Conservation (phyloP, 78 protist genomes). For the Polysphondylium violaceum region DNA sequence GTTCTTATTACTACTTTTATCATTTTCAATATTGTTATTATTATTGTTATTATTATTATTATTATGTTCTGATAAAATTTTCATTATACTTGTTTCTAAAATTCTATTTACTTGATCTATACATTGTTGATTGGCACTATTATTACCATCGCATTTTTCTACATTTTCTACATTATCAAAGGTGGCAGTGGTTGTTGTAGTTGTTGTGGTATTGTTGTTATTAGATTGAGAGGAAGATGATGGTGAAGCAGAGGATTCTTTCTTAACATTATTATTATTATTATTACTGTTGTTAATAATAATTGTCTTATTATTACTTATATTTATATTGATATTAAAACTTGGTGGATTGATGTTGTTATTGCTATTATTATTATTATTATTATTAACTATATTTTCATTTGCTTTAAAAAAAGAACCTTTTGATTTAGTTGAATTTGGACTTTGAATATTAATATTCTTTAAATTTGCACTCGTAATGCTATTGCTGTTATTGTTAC, state of each 20-base stretch:
- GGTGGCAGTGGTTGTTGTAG: neutral
- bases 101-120: no score
- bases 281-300: neutral
- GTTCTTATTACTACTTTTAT: constrained; percentile 1
- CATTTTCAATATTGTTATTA: neutral
- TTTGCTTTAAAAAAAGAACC: neutral
- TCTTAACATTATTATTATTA: neutral
- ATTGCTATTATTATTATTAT: no score
- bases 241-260: neutral
- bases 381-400: neutral
- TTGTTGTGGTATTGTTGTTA: neutral
- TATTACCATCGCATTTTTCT: neutral
- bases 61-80: neutral
- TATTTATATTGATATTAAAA: constrained; percentile 16
- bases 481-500: neutral
- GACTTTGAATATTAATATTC: neutral
- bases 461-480: neutral
- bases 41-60: neutral
- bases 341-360: neutral
- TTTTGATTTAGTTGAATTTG: constrained; percentile 8
- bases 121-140: no score
- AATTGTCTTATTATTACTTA: constrained; percentile 20
- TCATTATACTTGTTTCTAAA: neutral
- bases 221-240: no score
- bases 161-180: neutral